Evolutionary conservation across 805 yeast genomes (phyloP).

Genomic region (Wickerhamiella hasegawae): DNA sequence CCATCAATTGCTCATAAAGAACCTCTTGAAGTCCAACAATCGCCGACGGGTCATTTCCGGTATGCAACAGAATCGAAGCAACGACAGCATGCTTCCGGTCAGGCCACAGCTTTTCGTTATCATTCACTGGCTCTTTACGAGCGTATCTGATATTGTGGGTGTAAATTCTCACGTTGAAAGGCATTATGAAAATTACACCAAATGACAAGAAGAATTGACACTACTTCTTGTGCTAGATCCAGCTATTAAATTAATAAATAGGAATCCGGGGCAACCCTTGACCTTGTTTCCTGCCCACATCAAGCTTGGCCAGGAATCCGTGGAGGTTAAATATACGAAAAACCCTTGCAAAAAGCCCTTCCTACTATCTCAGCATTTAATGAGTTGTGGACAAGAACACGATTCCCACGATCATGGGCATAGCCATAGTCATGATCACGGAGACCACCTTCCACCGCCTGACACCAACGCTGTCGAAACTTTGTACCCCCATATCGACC

Average conservation of each 20-base stretch:
- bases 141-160: conserved; percentile 18
- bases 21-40: conserved; percentile 37
- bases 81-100: conserved; percentile 26
- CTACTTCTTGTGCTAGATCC: background rate
- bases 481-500: conserved; percentile 42
- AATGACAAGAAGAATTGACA: background rate
- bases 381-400: too few relatives aligned
- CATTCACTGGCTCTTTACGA: background rate
- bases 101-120: conserved; percentile 32
- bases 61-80: conserved; percentile 26
- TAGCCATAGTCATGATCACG: conserved; percentile 15
- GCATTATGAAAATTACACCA: background rate
- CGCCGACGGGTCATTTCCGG: conserved; percentile 19
- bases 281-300: too few relatives aligned
- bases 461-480: conserved; percentile 44
- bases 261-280: too few relatives aligned
- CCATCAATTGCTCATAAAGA: conserved; percentile 30
- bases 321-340: too few relatives aligned
- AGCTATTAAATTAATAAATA: too few relatives aligned
- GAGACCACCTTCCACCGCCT: conserved; percentile 55
- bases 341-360: too few relatives aligned
- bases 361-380: too few relatives aligned
- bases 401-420: conserved; percentile 6
- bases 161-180: conserved; percentile 8
- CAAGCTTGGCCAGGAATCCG: too few relatives aligned